phyloP scores from a whole-genome alignment of 2,329 filamentous ascomycete genomes.

The Cadophora sp. region DNA sequence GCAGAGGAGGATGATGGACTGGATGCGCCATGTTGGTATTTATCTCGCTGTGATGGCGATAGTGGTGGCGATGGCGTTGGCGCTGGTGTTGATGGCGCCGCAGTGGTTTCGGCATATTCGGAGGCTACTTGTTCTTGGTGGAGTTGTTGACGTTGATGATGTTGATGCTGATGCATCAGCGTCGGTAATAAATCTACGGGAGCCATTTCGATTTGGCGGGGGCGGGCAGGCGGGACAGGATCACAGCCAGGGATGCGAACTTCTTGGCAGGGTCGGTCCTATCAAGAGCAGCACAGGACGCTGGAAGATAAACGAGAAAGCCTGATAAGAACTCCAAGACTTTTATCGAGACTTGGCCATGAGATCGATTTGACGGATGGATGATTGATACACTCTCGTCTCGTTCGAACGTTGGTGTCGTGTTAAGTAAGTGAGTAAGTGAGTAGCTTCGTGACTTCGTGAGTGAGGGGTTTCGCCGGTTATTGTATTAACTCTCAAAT shows the following conservation, averaged over 20 bases:
- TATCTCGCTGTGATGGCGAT: conserved; percentile 2
- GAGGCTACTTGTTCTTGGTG: neutral
- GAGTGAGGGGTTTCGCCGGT: neutral
- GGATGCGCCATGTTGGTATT: conserved; percentile 9
- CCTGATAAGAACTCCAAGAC: neutral
- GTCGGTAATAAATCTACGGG: neutral
- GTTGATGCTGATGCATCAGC: neutral
- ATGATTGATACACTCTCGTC: no score
- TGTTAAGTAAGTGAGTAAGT: neutral
- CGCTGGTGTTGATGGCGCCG: neutral
- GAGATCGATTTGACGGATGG: neutral
- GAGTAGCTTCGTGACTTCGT: no score
- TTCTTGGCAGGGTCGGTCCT: conserved; percentile 13
- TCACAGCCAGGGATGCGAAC: conserved; percentile 3
- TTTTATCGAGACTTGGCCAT: conserved; percentile 1
- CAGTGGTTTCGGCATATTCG: conserved; percentile 8
- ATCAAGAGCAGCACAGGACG: neutral
- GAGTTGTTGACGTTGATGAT: conserved; percentile 3
- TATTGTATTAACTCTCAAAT: neutral
- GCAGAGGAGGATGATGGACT: neutral
- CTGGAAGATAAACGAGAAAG: no score
- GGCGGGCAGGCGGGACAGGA: neutral
- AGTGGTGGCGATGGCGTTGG: conserved; percentile 3
- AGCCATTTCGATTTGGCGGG: conserved; percentile 9
- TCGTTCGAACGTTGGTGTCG: no score